Evolutionary conservation across 2,329 filamentous ascomycete species (phyloP).

Genomic region (Claviceps sorghi): DNA sequence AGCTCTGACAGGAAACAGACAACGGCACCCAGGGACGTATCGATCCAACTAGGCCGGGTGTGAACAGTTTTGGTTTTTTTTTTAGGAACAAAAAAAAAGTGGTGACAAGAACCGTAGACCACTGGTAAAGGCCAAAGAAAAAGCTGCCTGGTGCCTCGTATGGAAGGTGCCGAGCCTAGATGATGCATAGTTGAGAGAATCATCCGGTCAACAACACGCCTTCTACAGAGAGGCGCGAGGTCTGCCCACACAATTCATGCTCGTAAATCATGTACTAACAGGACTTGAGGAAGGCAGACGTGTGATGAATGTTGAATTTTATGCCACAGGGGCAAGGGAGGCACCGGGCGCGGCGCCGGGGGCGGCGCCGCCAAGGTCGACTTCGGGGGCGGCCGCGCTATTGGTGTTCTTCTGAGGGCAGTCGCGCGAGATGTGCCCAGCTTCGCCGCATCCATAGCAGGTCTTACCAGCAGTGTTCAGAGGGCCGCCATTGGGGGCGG

Average conservation of each 20-base stretch:
- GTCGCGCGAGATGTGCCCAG: constrained; percentile 90
- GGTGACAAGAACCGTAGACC: neutral
- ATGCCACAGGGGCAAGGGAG: constrained; percentile 26
- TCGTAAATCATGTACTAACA: neutral
- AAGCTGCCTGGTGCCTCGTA: neutral
- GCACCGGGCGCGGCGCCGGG: constrained; percentile 29
- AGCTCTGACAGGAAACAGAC: constrained; percentile 11
- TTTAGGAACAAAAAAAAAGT: neutral
- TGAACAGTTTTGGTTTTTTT: neutral
- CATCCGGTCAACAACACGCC: neutral
- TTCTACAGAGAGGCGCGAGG: neutral
- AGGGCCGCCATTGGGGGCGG: constrained; percentile 87
- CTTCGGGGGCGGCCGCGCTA: constrained; percentile 33
- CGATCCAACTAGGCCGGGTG: neutral
- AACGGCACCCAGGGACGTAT: constrained; percentile 15
- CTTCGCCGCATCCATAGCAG: constrained; percentile 93
- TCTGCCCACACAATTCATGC: constrained; percentile 4
- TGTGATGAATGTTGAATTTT: constrained; percentile 9
- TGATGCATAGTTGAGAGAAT: neutral
- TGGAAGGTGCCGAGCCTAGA: neutral
- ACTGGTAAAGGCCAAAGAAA: neutral
- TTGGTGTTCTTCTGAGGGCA: constrained; percentile 60
- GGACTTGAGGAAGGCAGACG: constrained; percentile 6
- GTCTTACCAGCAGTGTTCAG: constrained; percentile 95
- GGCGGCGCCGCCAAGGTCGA: constrained; percentile 27